Evolutionary conservation across 768 basidiomycete genomes (phyloP).

Genomic region (Auricularia sp.): DNA sequence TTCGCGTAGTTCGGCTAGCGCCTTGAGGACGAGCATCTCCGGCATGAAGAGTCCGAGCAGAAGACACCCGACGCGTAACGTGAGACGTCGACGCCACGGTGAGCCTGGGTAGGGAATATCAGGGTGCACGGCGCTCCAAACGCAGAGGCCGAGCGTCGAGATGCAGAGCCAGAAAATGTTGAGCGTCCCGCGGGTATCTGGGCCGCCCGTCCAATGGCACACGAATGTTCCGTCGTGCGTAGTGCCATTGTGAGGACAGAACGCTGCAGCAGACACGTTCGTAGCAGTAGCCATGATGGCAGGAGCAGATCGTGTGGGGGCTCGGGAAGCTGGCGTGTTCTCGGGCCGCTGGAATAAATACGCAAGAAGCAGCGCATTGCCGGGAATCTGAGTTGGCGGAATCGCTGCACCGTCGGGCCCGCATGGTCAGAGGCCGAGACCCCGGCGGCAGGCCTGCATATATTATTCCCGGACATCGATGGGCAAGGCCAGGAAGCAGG

Average conservation of each 20-base stretch:
- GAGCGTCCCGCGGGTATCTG: conserved; percentile 5
- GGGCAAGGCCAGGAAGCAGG: no score
- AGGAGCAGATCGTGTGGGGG: no score
- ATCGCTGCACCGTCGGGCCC: no score
- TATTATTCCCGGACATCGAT: no score
- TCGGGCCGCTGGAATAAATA: no score
- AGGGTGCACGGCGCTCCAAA: conserved; percentile 10
- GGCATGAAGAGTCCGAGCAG: conserved; percentile 6
- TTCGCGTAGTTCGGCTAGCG: neutral
- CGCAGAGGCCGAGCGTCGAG: conserved; percentile 8
- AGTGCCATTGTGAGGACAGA: conserved; percentile 45
- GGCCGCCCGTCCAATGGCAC: neutral
- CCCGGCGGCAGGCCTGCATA: no score
- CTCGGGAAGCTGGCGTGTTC: no score
- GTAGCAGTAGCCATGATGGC: no score
- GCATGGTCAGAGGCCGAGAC: no score
- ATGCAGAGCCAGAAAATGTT: conserved; percentile 8
- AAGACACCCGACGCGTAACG: neutral
- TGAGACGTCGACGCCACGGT: neutral
- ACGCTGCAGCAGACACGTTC: conserved; percentile 55
- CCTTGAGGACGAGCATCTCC: conserved; percentile 5
- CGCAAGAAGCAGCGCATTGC: no score
- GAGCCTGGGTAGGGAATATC: conserved; percentile 2
- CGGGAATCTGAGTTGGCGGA: no score
- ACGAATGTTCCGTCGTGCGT: neutral